Evolutionary conservation across 345 rosid genomes (phyloP).

Genomic region (Rhodamnia rubescens): DNA sequence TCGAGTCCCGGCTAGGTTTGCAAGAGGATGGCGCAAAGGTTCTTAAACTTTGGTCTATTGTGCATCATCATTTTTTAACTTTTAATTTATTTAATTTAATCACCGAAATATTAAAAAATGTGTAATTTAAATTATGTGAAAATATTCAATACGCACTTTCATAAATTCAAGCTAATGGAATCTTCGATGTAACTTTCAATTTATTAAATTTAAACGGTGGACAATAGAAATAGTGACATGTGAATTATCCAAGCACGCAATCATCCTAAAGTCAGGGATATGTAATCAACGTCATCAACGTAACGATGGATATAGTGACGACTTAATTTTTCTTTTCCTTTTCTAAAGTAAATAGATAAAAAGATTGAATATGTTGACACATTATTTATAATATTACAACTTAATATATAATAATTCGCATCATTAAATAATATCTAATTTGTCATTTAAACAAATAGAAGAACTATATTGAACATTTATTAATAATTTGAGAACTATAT

Average conservation of each 20-base stretch:
- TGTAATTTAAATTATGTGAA: fast-evolving
- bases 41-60: background rate
- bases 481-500: fast-evolving
- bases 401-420: background rate
- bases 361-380: background rate
- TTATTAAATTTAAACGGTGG: background rate
- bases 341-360: background rate
- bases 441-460: fast-evolving
- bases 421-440: background rate
- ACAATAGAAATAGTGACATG: background rate
- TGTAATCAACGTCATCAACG: too few species aligned
- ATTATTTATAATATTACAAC: too few species aligned
- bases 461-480: background rate
- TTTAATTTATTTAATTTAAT: background rate
- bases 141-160: background rate
- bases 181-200: background rate
- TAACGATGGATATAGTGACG: background rate
- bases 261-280: background rate
- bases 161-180: background rate
- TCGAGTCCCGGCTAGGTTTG: background rate
- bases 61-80: fast-evolving
- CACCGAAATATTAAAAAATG: fast-evolving
- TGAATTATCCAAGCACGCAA: background rate
- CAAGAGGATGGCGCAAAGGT: background rate
- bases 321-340: background rate